phyloP scores from a whole-genome alignment of 169 alveolate genomes.

The Babesia microti region DNA sequence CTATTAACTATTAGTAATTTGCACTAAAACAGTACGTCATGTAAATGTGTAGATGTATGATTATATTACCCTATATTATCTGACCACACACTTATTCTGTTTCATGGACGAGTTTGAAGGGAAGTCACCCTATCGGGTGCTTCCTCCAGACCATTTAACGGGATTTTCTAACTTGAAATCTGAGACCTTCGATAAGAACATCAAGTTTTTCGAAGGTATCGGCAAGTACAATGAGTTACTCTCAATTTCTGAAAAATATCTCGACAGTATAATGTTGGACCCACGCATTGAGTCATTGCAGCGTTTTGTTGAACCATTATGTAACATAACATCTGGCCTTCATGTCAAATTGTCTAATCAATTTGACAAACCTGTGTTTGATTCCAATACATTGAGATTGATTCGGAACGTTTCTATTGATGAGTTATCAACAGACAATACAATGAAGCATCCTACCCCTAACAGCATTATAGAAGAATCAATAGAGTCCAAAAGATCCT shows the following conservation, averaged over 20 bases:
- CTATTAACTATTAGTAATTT: not conserved
- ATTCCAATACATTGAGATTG: no score
- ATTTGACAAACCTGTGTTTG: no score
- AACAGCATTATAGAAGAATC: no score
- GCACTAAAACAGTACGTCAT: not conserved
- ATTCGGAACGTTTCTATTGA: no score
- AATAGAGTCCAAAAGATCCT: no score
- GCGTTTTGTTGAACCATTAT: conserved; percentile 38
- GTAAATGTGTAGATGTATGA: not conserved
- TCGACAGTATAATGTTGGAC: conserved; percentile 28
- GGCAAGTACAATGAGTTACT: conserved; percentile 25
- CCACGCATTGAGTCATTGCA: conserved; percentile 41
- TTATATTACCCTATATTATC: not conserved
- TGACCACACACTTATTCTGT: not conserved
- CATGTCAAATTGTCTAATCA: no score
- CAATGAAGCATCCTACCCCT: no score
- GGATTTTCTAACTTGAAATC: conserved; percentile 32
- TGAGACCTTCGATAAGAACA: conserved; percentile 35
- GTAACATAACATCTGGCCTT: no score
- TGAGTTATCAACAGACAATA: no score
- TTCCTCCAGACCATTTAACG: conserved; percentile 7
- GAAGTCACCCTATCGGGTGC: conserved; percentile 15
- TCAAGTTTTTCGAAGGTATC: conserved; percentile 28
- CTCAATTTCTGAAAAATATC: conserved; percentile 21
- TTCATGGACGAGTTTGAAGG: no score